Percentiles rank a stretch among this genome's conserved stretches.
These are phyloP conservation scores for bread wheat (Triticum aestivum) DNA, from an alignment of 176 grass and related monocot species.

Conservation along the genomic window DNA sequence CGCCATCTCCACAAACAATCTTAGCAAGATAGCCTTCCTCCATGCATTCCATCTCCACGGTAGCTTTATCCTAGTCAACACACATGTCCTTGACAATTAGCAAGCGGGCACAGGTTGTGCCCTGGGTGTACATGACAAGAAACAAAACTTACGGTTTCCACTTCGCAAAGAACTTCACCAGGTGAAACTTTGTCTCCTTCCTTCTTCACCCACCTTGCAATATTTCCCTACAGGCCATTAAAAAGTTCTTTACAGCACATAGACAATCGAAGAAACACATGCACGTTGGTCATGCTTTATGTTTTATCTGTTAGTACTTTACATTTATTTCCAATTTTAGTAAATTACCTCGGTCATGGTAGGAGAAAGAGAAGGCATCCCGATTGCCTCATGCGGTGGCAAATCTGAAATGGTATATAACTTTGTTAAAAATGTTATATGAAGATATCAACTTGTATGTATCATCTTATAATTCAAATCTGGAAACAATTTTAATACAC, in stretches of 20 bases:
- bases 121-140: neutral
- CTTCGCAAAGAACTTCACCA: conserved; percentile 93
- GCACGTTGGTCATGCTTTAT: conserved; percentile 5
- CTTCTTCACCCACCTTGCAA: conserved; percentile 94
- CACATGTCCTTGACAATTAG: conserved; percentile 18
- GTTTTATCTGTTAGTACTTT: neutral
- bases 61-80: conserved; percentile 82
- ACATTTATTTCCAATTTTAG: neutral
- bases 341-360: conserved; percentile 65
- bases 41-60: conserved; percentile 98
- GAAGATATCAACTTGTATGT: neutral
- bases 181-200: conserved; percentile 93
- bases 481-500: neutral
- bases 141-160: conserved; percentile 82
- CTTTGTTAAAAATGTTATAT: neutral
- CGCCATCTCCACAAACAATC: conserved; percentile 81
- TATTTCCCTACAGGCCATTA: conserved; percentile 49
- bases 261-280: conserved; percentile 8
- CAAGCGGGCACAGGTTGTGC: neutral
- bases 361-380: conserved; percentile 82
- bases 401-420: conserved; percentile 43
- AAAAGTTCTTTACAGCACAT: neutral
- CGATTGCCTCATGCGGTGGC: conserved; percentile 52
- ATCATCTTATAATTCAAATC: neutral
- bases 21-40: conserved; percentile 99